Evolutionary conservation across 73 alveolate genomes (phyloP).

Genomic region (Paramecium bursaria): DNA sequence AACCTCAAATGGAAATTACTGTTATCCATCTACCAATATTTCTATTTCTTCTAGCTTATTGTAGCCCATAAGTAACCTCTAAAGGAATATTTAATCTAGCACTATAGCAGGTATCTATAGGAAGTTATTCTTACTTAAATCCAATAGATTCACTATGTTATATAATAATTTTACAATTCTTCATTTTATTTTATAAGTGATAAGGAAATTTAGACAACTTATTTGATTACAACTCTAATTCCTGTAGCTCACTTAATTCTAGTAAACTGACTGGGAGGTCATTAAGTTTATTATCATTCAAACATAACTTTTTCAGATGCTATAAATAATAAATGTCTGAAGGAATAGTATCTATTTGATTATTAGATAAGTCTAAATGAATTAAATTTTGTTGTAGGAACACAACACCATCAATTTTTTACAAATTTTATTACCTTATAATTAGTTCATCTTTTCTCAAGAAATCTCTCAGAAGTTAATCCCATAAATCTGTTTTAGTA

Average conservation of each 20-base stretch:
- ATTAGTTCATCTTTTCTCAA: constrained; percentile 61
- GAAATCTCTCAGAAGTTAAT: constrained; percentile 55
- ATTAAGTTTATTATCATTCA: constrained; percentile 23
- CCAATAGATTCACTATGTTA: constrained; percentile 19
- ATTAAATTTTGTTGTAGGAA: constrained; percentile 10
- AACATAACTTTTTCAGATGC: constrained; percentile 46
- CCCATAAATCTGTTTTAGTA: constrained; percentile 31
- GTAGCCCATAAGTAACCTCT: constrained; percentile 8
- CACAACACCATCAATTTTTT: constrained; percentile 41
- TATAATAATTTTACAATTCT: constrained; percentile 6
- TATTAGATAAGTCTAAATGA: constrained; percentile 52
- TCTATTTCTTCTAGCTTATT: background rate
- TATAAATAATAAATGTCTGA: background rate
- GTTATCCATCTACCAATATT: background rate
- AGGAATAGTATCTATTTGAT: constrained; percentile 23
- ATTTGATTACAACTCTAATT: constrained; percentile 59
- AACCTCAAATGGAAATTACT: constrained; percentile 40
- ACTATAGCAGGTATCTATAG: constrained; percentile 4
- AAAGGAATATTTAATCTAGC: background rate
- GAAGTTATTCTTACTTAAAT: background rate
- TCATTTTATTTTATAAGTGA: background rate
- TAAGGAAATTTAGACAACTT: background rate
- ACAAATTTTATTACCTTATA: constrained; percentile 35
- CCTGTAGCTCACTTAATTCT: constrained; percentile 1
- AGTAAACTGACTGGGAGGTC: constrained; percentile 19